Base-by-base conservation (phyloP, 768 basidiomycete species). In the Lentinula edodes region DNA sequence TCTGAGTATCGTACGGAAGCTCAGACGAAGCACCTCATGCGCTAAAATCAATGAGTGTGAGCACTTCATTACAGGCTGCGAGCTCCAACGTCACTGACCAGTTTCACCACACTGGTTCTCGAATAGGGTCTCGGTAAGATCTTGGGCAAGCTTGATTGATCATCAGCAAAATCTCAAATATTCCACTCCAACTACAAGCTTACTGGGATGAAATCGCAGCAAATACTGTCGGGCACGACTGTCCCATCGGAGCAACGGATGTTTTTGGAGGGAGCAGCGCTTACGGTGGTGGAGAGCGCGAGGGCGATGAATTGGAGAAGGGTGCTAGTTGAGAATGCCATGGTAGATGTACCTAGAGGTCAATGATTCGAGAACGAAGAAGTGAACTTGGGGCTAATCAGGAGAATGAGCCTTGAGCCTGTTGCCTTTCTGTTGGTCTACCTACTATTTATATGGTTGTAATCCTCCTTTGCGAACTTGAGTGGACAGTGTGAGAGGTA, bases 111-210 rank as follows among this genome's bases (percentile, higher is more conserved):
- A 76, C 62, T 74, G 68, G 48, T 66, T 71, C 36, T 74, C 72
- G 68, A 75, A 75, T 34, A 76, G 69, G 34, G 69, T 66, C 51
- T 70, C 43, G 61, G 74, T 74, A n/a, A 76, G 63, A 58, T 70
- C 68, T 67, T 73, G 13, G 20, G 56, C 56, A 34, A 58, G 56
- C 56, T 58, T 10, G 13, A 23, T 5, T 18, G 8, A 6, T 15
- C 32, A 28, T 16, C 18, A 12, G 16, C 3, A 12, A 6, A 20
- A 3, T 28, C 5, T 10, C 42, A 28, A 28, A 28, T 28, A 39
- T 9, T 15, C n/a, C 5, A 36, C 5, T 28, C 13, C 2, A 16
- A 46, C 8, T 9, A 34, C 3, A 46, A 28, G 13, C 56, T 16
- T 23, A 58, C 56, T 28, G 56, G 56, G 45, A 58, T 58, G 23